Evolutionary conservation across 2,329 filamentous ascomycete genomes (phyloP), one percentile per base, ranked within the genome.

Genomic region (Aureobasidium sp.): DNA sequence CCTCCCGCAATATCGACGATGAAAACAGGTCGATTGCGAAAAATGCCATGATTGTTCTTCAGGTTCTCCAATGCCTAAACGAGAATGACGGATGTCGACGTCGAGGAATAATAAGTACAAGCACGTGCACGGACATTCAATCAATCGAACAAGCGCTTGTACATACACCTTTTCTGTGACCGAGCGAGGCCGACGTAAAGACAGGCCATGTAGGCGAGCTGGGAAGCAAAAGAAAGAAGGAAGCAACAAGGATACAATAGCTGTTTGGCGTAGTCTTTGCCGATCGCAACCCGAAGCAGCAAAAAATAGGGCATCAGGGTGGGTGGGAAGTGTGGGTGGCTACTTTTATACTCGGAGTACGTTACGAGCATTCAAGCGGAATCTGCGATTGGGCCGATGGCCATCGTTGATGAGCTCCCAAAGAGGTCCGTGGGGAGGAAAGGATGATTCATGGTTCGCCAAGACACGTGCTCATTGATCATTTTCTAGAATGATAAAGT

Each of bases 1-100:
- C 27, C 57, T 65, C 5, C 64, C 64, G 17, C 51, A 22, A n/a
- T 65, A 65, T 29, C 52, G 12, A 27, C 49, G 60, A 51, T 62
- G 41, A n/a, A 6, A 47, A 34, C 22, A 31, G 12, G 44, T 47
- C 22, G 44, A 47, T 47, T 27, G 44, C 20, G 22, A 44, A 44
- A 22, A 48, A 48, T 48, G 45, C 45, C 45, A 48, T 48, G n/a
- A 3, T 31, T 48, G 22, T 47, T 29, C 15, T 5, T n/a, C 17
- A 6, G 14, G 14, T 5, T 14, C 20, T 11, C 11, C 20, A 42
- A 11, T 5, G 41, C 41, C 41, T 44, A 44, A 15, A 44, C 41
- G 41, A 44, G 20, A 17, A 14, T 14, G 14, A 39, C n/a, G n/a
- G 48, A 29, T n/a, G 29, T 14, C n/a, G n/a, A 20, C 29, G 17